Base-by-base conservation (phyloP, 768 basidiomycete species). In the Phylloporus scabripes region DNA sequence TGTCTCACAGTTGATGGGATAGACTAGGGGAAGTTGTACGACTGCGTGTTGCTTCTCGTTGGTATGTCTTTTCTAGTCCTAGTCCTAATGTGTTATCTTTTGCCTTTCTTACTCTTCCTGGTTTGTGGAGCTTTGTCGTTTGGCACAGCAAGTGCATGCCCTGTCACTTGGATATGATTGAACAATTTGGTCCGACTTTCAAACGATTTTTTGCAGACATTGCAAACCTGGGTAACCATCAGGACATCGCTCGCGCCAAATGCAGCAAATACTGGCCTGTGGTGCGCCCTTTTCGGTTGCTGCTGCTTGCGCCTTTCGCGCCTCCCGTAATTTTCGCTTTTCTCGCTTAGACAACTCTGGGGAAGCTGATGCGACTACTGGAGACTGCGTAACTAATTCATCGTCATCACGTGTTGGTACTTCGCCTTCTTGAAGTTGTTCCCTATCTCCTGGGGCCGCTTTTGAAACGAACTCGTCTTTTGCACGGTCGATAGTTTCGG, bases 1-100 rank as follows among this genome's bases (percentile, higher is more conserved):
- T 65, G 79, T 89, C 31, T 90, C 91, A 5, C 91, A 93, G 54
- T 71, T 94, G 36, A 95, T 97, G 93, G 93, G 93, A 46, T 93
- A 64, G 55, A 38, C 33, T 18, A 34, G 37, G 23, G 29, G 21
- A 8, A 21, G 37, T n/a, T 46, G 32, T 28, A 50, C 20, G 20
- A 15, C 14, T 21, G 28, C 34, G n/a, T 47, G 48, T 51, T 20
- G n/a, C 39, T 43, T 5, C 20, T 39, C 14, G 39, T 36, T 46
- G 49, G 50, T 53, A 52, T 51, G 45, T 51, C 11, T 7, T 46
- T 42, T 41, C 28, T 49, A 39, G 41, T 57, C 11, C 29, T 39
- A 42, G 46, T 32, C 20, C n/a, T 12, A 42, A 20, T 55, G 44
- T 37, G 34, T 53, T 46, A 61, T 39, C 12, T 66, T 47, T 57